Evolutionary conservation across 805 yeast species (phyloP).

Genomic region (Kluyveromyces lactis): DNA sequence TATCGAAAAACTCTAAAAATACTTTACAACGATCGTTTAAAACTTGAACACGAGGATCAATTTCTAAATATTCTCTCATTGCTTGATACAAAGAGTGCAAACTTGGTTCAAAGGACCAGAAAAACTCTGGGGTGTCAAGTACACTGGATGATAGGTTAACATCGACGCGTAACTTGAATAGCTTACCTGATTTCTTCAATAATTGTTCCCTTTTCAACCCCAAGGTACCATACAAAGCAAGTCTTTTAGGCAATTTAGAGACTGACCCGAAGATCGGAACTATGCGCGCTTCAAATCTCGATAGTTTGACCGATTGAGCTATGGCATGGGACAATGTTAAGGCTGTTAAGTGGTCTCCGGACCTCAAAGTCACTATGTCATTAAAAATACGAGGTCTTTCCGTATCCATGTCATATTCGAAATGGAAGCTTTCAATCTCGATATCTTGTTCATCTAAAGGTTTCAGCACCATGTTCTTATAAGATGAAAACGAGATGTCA

Average conservation of each 20-base stretch:
- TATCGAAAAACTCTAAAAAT: slow-evolving; percentile 85
- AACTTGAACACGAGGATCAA: slow-evolving; percentile 90
- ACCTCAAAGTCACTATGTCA: slow-evolving; percentile 84
- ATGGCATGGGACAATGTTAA: slow-evolving; percentile 92
- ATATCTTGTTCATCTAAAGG: slow-evolving; percentile 84
- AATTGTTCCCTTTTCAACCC: slow-evolving; percentile 82
- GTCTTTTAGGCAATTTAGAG: slow-evolving; percentile 78
- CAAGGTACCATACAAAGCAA: slow-evolving; percentile 82
- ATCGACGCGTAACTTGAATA: slow-evolving; percentile 86
- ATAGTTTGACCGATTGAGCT: slow-evolving; percentile 89
- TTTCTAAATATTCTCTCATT: slow-evolving; percentile 84
- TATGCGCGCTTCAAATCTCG: slow-evolving; percentile 87
- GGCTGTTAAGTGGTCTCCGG: slow-evolving; percentile 89
- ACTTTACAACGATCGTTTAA: slow-evolving; percentile 90
- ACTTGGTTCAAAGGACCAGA: slow-evolving; percentile 95
- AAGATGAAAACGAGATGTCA: slow-evolving; percentile 58
- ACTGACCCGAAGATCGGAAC: slow-evolving; percentile 75
- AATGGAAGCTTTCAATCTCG: slow-evolving; percentile 70
- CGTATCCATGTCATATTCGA: slow-evolving; percentile 44
- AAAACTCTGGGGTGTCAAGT: slow-evolving; percentile 90
- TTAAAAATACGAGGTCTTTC: slow-evolving; percentile 75
- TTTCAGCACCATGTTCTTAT: slow-evolving; percentile 48
- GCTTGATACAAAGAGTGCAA: slow-evolving; percentile 87
- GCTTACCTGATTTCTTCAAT: slow-evolving; percentile 78
- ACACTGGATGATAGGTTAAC: slow-evolving; percentile 87